Percentiles rank a stretch among this genome's conserved stretches.
These are phyloP conservation scores for Flaveria sonorensis DNA, from an alignment of 129 eudicot genomes.

Conservation along the genomic window DNA sequence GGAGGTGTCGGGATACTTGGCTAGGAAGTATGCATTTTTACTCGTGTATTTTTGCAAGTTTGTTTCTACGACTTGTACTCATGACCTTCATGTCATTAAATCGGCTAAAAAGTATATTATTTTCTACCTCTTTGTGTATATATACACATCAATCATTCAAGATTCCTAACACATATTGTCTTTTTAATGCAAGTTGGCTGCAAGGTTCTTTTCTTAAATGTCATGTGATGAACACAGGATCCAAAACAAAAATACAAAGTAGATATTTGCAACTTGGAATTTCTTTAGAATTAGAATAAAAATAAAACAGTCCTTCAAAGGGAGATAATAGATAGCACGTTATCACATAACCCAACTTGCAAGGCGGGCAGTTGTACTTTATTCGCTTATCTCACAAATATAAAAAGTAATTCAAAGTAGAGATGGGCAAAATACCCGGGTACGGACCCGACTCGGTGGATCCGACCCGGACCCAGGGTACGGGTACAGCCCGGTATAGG, in stretches of 20 bases:
- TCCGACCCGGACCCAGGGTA: too few relatives aligned
- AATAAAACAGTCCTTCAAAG: neutral
- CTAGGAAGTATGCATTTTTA: too few relatives aligned
- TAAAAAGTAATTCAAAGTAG: neutral
- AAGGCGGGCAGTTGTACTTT: neutral
- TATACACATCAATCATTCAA: neutral
- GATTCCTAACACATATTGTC: neutral
- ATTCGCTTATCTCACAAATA: neutral
- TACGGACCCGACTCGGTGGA: too few relatives aligned
- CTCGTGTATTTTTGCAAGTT: too few relatives aligned
- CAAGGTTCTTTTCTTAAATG: neutral
- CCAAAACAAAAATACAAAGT: neutral
- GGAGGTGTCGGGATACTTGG: too few relatives aligned
- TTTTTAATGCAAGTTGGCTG: conserved; percentile 2
- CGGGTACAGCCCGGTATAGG: too few relatives aligned
- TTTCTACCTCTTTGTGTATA: neutral
- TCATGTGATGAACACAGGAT: conserved; percentile 15
- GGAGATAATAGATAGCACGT: neutral
- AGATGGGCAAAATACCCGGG: too few relatives aligned
- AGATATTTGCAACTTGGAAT: conserved; percentile 6
- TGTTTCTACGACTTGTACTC: too few relatives aligned
- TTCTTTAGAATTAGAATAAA: neutral
- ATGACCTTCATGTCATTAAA: too few relatives aligned
- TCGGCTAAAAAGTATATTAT: too few relatives aligned
- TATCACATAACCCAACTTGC: conserved; percentile 10